Evolutionary conservation across 2,329 filamentous ascomycete genomes (phyloP), one percentile per base, ranked within the genome.

Genomic region (Diaporthe sp.): DNA sequence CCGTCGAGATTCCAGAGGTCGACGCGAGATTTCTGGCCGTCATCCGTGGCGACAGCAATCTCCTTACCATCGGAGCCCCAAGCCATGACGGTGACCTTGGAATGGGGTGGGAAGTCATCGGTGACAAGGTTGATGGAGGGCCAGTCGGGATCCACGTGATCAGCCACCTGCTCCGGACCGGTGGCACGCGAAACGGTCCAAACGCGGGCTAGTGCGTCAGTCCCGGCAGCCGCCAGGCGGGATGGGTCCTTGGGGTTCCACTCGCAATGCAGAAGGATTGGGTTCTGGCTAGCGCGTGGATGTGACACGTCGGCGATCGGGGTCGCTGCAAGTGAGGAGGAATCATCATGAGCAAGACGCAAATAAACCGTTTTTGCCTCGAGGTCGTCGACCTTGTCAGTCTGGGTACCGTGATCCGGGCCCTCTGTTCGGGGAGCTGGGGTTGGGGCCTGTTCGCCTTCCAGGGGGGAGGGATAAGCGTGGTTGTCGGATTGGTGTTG

Each of bases 141-240:
- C 70, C 84, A 85, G 76, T 82, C 75, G 37, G 79, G 79, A 53
- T 83, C 83, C 85, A 87, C 86, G 85, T 87, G 86, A 86, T 81
- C 81, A 75, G 83, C 81, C 82, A 84, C 84, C 83, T 81, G 79
- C 69, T 84, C 83, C 75, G 85, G 80, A 78, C 85, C 84, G 79
- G 86, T 83, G 81, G 85, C 85, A 87, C 88, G 88, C 82, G 88
- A 88, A 78, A 92, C 83, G 76, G 89, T 92, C 91, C 91, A 92
- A 84, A 92, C 87, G 77, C 91, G 90, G 86, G 91, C 91, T 90
- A 92, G 90, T 84, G 91, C 90, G 86, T 92, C 91, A 82, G 90
- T 92, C 80, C 91, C 91, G 85, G 89, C 90, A 86, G 90, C 90
- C 83, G 90, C 91, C 87, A 93, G 86, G 84, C 91, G 85, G 75